Evolutionary conservation across 805 yeast genomes (phyloP).

Genomic region (Helenozyma baotianmanensis): DNA sequence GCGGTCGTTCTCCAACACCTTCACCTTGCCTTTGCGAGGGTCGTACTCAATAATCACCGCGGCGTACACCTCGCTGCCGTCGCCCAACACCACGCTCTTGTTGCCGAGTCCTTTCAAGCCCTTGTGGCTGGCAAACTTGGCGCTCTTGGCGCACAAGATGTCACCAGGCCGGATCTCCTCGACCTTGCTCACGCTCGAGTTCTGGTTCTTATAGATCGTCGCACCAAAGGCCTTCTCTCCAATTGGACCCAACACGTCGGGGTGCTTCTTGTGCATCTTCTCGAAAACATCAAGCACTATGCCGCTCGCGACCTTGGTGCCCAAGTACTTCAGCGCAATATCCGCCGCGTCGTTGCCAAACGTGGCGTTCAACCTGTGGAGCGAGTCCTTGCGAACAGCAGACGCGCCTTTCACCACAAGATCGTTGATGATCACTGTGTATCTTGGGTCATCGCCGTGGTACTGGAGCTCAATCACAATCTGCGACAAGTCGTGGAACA

Average conservation of each 20-base stretch:
- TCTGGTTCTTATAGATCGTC: conserved; percentile 53
- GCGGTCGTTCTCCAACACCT: conserved; percentile 55
- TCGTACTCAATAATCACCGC: conserved; percentile 74
- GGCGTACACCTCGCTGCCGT: conserved; percentile 36
- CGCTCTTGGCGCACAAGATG: conserved; percentile 69
- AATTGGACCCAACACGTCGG: conserved; percentile 45
- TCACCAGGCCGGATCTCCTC: conserved; percentile 82
- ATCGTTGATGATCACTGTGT: conserved; percentile 37
- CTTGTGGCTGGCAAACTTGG: conserved; percentile 68
- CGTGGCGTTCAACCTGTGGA: conserved; percentile 45
- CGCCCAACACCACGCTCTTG: conserved; percentile 52
- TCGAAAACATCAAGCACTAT: conserved; percentile 21
- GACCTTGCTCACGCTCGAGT: conserved; percentile 40
- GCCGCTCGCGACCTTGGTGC: conserved; percentile 27
- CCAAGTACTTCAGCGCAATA: conserved; percentile 29
- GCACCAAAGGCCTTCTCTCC: conserved; percentile 72
- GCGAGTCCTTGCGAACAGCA: conserved; percentile 37
- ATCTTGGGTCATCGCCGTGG: conserved; percentile 50
- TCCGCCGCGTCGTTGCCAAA: conserved; percentile 49
- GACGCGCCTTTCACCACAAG: conserved; percentile 39
- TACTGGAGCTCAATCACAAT: conserved; percentile 54
- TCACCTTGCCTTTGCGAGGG: conserved; percentile 60
- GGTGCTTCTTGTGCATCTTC: conserved; percentile 9
- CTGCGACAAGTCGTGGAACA: conserved; percentile 71
- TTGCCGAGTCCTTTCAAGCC: conserved; percentile 27